Evolutionary conservation across 179 eudicot genomes (phyloP).

Genomic region (Sideroxylon spinosum): DNA sequence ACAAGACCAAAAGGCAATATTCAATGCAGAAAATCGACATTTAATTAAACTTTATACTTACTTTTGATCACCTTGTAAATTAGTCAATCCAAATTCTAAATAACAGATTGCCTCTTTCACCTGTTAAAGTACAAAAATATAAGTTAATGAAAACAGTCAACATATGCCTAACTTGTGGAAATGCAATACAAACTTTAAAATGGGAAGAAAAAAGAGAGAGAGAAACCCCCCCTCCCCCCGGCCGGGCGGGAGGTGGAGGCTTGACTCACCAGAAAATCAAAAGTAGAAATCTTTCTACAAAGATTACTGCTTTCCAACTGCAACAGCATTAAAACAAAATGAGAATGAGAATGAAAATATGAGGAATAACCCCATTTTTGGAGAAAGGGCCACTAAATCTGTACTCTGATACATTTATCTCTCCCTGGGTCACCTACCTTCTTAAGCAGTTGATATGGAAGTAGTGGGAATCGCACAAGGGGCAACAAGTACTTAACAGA

Average conservation of each 20-base stretch:
- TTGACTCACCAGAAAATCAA: constrained; percentile 59
- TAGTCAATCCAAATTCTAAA: constrained; percentile 43
- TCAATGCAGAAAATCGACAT: not conserved
- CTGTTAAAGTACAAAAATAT: constrained; percentile 30
- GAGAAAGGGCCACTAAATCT: not conserved
- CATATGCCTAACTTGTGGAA: not conserved
- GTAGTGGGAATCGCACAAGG: constrained; percentile 76
- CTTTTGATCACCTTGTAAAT: constrained; percentile 47
- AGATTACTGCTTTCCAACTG: constrained; percentile 73
- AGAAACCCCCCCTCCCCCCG: no score
- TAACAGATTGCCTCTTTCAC: constrained; percentile 65
- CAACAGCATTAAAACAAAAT: constrained; percentile 22
- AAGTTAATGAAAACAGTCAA: not conserved
- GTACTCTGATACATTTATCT: not conserved
- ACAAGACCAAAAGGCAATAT: not conserved
- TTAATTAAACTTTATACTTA: constrained; percentile 28
- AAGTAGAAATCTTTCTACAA: constrained; percentile 39
- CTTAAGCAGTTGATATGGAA: constrained; percentile 56
- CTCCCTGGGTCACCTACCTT: constrained; percentile 45
- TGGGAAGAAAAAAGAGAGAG: no score
- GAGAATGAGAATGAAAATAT: not conserved
- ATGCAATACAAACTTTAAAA: not conserved
- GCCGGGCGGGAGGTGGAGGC: no score
- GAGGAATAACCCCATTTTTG: not conserved
- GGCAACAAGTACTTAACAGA: constrained; percentile 47